phyloP scores from a whole-genome alignment of 164 flowering plant genomes.

The Annona squamosa region DNA sequence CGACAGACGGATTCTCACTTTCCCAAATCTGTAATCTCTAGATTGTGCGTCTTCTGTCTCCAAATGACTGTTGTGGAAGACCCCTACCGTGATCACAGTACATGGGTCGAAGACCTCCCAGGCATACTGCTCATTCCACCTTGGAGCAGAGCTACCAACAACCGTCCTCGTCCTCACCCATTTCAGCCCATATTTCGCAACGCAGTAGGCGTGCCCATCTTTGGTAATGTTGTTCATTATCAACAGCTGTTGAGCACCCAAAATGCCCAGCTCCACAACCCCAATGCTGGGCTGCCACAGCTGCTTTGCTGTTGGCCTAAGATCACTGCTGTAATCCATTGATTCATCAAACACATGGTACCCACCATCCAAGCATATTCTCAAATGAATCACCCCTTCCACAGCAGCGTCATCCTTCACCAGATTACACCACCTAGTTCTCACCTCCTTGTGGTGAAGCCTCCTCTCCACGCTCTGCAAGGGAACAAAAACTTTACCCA shows the following conservation, averaged over 20 bases:
- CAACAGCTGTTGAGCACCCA: conserved; percentile 57
- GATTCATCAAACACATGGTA: conserved; percentile 92
- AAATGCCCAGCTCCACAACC: conserved; percentile 44
- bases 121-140: conserved; percentile 40
- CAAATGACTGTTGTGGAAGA: conserved; percentile 30
- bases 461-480: conserved; percentile 45
- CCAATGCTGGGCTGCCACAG: conserved; percentile 71
- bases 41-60: conserved; percentile 6
- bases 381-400: conserved; percentile 65
- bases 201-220: conserved; percentile 35
- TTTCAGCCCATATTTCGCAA: conserved; percentile 37
- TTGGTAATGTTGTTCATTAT: conserved; percentile 25
- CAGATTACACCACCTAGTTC: conserved; percentile 63
- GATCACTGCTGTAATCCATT: conserved; percentile 65
- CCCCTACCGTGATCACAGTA: conserved; percentile 35
- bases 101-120: conserved; percentile 42
- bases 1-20: conserved; percentile 41
- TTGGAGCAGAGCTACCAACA: conserved; percentile 22
- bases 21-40: conserved; percentile 34
- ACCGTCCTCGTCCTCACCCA: conserved; percentile 39
- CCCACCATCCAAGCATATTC: conserved; percentile 30
- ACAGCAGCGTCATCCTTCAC: conserved; percentile 39
- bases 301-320: conserved; percentile 41
- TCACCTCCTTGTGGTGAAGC: conserved; percentile 44
- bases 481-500: conserved; percentile 56